A percentile compares a stretch with the other conserved stretches of the same genome.
Conservation (phyloP, 2,329 filamentous ascomycete genomes). For the Paracamarosporium sp. region DNA sequence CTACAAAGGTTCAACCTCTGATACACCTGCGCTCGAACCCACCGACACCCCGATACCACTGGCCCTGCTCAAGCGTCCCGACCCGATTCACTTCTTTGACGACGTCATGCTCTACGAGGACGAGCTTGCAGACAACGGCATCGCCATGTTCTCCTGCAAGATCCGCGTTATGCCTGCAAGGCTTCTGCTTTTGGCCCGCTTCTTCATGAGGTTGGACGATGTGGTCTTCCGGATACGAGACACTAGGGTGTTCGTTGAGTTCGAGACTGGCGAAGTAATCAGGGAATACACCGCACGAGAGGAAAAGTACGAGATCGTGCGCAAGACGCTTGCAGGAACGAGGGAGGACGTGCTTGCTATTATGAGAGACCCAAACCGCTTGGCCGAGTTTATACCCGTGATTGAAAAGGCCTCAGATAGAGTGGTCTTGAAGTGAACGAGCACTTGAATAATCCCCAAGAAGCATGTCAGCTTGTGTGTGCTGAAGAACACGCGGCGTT, state of each 20-base stretch:
- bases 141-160: conserved; percentile 89
- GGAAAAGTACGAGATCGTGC: conserved; percentile 77
- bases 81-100: conserved; percentile 96
- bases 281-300: conserved; percentile 92
- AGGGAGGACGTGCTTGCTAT: conserved; percentile 77
- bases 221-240: conserved; percentile 88
- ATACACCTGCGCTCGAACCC: conserved; percentile 48
- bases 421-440: conserved; percentile 45
- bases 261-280: conserved; percentile 77
- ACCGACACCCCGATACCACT: conserved; percentile 74
- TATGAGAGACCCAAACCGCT: conserved; percentile 78
- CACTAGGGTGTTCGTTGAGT: conserved; percentile 91
- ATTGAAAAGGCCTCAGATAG: conserved; percentile 73
- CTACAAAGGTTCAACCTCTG: conserved; percentile 74
- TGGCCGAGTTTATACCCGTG: conserved; percentile 65
- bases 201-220: conserved; percentile 93
- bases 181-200: conserved; percentile 81
- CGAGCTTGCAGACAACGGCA: conserved; percentile 96
- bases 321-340: conserved; percentile 61
- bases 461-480: background rate
- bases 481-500: background rate
- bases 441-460: too few relatives aligned
- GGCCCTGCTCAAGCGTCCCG: conserved; percentile 83
- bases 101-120: conserved; percentile 97
- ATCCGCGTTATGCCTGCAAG: conserved; percentile 89